phyloP scores from a whole-genome alignment of 2,329 filamentous ascomycete species.

The Metarhizium album region DNA sequence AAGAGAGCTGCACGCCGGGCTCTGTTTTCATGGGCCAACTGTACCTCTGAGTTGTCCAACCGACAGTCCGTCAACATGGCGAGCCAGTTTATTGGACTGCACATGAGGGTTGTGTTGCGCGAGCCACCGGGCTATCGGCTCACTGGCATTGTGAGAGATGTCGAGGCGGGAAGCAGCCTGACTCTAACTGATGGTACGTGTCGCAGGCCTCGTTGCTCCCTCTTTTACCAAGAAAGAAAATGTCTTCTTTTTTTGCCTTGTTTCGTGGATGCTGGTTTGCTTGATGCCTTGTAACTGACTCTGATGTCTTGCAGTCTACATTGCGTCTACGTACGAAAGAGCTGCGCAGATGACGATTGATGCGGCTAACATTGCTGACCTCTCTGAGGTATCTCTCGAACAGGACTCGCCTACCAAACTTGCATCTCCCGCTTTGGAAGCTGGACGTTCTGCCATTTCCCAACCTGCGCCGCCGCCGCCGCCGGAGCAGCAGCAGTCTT shows the following conservation, averaged over 20 bases:
- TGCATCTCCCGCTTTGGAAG: constrained; percentile 14
- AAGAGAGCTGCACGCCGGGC: neutral
- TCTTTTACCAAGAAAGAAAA: too few relatives aligned
- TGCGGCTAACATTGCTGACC: constrained; percentile 33
- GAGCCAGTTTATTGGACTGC: constrained; percentile 62
- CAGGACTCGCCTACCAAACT: constrained; percentile 18
- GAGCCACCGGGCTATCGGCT: constrained; percentile 53
- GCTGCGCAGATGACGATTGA: constrained; percentile 33
- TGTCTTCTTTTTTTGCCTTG: neutral
- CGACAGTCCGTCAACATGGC: constrained; percentile 26
- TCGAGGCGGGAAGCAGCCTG: constrained; percentile 56
- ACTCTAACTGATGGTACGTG: constrained; percentile 61
- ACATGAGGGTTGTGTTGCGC: constrained; percentile 62
- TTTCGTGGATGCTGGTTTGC: neutral
- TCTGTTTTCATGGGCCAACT: neutral
- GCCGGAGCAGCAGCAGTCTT: constrained; percentile 29
- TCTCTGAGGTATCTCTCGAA: constrained; percentile 28
- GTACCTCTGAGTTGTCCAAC: neutral
- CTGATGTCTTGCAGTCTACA: constrained; percentile 22
- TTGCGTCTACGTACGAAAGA: constrained; percentile 31
- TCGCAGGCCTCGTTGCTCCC: neutral
- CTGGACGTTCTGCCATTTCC: constrained; percentile 1
- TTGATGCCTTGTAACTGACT: neutral
- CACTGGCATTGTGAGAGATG: constrained; percentile 59
- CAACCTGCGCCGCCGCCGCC: constrained; percentile 16